Evolutionary conservation across 2,329 filamentous ascomycete genomes (phyloP), one percentile per base, ranked within the genome.

Genomic region (Cladosporium sphaerospermum): DNA sequence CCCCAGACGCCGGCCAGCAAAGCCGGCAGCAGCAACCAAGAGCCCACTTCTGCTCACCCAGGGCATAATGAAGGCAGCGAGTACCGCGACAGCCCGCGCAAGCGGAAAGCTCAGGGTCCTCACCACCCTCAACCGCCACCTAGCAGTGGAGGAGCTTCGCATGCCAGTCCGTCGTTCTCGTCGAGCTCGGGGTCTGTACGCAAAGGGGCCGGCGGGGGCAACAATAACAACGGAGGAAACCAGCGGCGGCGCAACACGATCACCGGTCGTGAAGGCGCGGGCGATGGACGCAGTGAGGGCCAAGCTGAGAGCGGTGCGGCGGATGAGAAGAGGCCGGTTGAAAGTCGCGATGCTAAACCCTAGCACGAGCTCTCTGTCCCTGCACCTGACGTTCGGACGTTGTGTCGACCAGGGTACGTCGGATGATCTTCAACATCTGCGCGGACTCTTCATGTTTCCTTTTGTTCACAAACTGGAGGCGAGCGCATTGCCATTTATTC

Each of bases 41-140:
- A 72, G 57, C 72, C 70, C 57, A 61, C 64, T 57, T 72, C 70
- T 61, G 70, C 73, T 60, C 72, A 83, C 82, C 76, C 72, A 63
- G 57, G 67, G 67, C 67, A 71, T 63, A 64, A 78, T 70, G 61
- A 73, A 70, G 71, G 74, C 73, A 45, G 69, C 75, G 82, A 85
- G 65, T 79, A 83, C 69, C 82, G 83, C 65, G 86, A 87, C 68
- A 89, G 87, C 57, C 89, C 89, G 32, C 88, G 86, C 68, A 95
- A 95, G 75, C 85, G 90, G 64, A 95, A 95, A 73, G 84, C 86
- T 40, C 72, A 75, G 64, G 75, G 77, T 28, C 69, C 71, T 32
- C 79, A 82, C 61, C 73, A 73, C 55, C 67, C 75, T 5, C 72
- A 73, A 53, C 78, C 78, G 40, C 71, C 75, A 18, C 78, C 78